phyloP scores from a whole-genome alignment of 176 grass and related monocot genomes.

The Bonia amplexicaulis region DNA sequence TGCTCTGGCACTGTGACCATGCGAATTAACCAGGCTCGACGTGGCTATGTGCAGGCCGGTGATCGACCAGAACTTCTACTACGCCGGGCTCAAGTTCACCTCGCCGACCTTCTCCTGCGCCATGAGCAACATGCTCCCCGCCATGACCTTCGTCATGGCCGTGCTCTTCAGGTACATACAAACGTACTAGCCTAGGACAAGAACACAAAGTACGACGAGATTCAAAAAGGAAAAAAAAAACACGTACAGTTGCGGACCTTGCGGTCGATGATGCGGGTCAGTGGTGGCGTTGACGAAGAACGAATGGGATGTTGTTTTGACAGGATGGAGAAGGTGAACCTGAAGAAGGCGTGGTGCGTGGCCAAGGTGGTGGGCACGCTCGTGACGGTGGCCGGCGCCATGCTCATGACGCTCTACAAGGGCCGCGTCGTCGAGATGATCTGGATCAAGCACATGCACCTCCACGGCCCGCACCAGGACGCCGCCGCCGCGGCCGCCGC shows the following conservation, averaged over 20 bases:
- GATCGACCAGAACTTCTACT: slow-evolving; percentile 98
- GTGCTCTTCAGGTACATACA: slow-evolving; percentile 64
- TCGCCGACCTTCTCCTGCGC: slow-evolving; percentile 98
- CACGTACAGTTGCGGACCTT: neutral
- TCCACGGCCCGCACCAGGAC: slow-evolving; percentile 18
- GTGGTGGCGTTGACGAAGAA: neutral
- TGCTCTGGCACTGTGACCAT: neutral
- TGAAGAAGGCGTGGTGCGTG: slow-evolving; percentile 82
- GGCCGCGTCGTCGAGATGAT: slow-evolving; percentile 73
- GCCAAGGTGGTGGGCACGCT: slow-evolving; percentile 89
- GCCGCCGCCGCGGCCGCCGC: slow-evolving; percentile 10
- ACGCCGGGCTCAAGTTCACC: slow-evolving; percentile 88
- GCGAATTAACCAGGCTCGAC: neutral
- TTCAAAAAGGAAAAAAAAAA: neutral
- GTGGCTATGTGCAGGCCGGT: slow-evolving; percentile 49
- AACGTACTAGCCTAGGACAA: neutral
- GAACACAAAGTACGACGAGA: neutral
- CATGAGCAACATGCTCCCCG: slow-evolving; percentile 99
- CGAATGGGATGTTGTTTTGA: neutral
- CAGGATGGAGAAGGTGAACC: slow-evolving; percentile 92
- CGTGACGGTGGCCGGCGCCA: slow-evolving; percentile 88
- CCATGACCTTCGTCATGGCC: slow-evolving; percentile 93
- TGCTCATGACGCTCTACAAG: slow-evolving; percentile 99
- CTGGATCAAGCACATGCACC: slow-evolving; percentile 62
- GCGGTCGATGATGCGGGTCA: neutral